Base-by-base conservation (phyloP, 1,139 yeast species). In the Debaryomycetaceae sp. region DNA sequence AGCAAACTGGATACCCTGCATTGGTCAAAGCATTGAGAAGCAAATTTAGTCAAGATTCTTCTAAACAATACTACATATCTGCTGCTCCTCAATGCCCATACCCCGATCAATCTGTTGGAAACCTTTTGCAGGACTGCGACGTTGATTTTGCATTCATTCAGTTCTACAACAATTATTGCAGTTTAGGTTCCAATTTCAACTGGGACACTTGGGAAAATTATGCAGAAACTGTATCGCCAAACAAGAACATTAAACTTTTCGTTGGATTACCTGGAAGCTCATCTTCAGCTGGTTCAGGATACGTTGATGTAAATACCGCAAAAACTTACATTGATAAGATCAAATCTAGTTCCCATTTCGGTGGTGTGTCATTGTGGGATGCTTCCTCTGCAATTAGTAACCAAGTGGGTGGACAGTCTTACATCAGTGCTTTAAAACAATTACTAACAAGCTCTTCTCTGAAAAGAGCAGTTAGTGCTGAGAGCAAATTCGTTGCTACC, bases 41-140 rank as follows among this genome's bases (percentile, higher is more conserved):
- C 13, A 65, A 74, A 43, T 86, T 76, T 51, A 60, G 63, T 19
- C 53, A 63, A 14, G 79, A 78, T 49, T 31, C 66, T n/a, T 67
- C 83, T 28, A 81, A 78, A 61, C 52, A 63, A 16, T 87, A 83
- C 66, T 87, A 84, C 61, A 66, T 87, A 37, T 80, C 95, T 36
- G 95, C 95, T 45, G 92, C 96, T 46, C 96, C 96, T 16, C 96
- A 88, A 67, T 88, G 96, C 66, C 84, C 82, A 13, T 84, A 80
- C 58, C 96, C 96, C 22, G 96, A 88, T 65, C 86, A 81, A 8
- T 78, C 83, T 33, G 78, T 83, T 30, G 91, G 92, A 45, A 79
- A 80, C 40, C 67, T 83, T 34, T 61, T 88, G 50, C 65, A 70
- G 22, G 67, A 74, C 36, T 77, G 85, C 7, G 70, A 76, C 36